Conservation (phyloP, 2,329 filamentous ascomycete genomes). For the Phyllosticta citribraziliensis region DNA sequence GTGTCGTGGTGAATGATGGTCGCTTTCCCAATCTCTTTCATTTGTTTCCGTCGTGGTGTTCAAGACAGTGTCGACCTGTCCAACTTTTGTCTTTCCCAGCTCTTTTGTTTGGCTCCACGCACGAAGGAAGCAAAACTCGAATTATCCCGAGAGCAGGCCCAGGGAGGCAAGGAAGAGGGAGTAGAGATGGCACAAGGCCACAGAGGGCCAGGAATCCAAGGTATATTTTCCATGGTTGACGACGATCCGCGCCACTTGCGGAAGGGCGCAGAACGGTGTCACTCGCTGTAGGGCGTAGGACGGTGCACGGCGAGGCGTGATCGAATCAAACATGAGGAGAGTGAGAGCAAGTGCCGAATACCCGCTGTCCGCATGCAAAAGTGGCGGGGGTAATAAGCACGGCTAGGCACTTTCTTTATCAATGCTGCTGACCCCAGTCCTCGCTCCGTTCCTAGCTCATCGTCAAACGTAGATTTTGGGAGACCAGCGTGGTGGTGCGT, state of each 20-base stretch:
- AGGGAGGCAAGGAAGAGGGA: neutral
- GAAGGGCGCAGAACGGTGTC: neutral
- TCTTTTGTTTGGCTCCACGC: neutral
- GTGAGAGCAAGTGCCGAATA: constrained; percentile 2
- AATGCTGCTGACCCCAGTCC: neutral
- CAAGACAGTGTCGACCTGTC: neutral
- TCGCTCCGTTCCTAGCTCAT: neutral
- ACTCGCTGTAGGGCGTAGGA: neutral
- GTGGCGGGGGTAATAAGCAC: neutral
- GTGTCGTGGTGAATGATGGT: neutral
- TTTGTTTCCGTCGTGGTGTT: neutral
- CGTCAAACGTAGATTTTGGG: neutral
- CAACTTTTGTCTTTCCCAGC: neutral
- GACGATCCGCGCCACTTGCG: neutral
- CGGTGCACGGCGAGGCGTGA: neutral
- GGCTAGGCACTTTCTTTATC: neutral
- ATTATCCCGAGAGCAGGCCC: neutral
- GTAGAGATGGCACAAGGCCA: neutral
- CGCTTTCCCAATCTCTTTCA: neutral
- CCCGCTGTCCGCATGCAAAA: neutral
- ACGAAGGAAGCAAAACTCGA: neutral
- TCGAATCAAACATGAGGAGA: neutral
- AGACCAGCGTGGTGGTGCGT: neutral
- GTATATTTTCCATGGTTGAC: neutral
- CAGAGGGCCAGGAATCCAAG: neutral